These are phyloP conservation scores for Tetrapisispora taiwanensis DNA, from an alignment of 805 yeast species.

Conservation along the genomic window DNA sequence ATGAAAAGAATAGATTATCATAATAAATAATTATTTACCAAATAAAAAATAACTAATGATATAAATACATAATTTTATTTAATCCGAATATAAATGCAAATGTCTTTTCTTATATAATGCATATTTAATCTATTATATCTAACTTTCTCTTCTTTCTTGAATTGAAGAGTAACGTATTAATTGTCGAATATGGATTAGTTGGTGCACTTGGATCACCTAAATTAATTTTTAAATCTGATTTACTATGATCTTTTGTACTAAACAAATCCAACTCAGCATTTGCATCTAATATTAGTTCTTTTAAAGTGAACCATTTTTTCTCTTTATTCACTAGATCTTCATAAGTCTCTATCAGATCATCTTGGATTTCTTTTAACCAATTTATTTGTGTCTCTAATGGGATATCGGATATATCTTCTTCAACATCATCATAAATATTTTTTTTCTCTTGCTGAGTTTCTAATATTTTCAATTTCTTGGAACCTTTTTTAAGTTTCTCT, in stretches of 20 bases:
- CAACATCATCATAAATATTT: background rate
- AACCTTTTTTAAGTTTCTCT: no score
- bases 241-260: constrained; percentile 13
- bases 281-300: constrained; percentile 26
- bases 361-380: constrained; percentile 17
- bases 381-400: constrained; percentile 8
- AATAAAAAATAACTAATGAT: constrained; percentile 25
- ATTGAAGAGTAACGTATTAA: constrained; percentile 1
- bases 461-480: background rate
- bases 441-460: background rate
- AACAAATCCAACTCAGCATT: constrained; percentile 26
- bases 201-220: constrained; percentile 3
- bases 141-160: background rate
- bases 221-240: background rate
- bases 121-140: background rate
- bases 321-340: constrained; percentile 12
- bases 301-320: constrained; percentile 25
- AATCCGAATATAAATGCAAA: constrained; percentile 7
- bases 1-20: background rate
- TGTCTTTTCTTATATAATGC: background rate
- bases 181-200: constrained; percentile 3
- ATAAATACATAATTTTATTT: constrained; percentile 36
- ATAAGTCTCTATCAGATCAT: constrained; percentile 15
- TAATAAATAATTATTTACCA: no score
- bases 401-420: background rate